A percentile compares a stretch with the other conserved stretches of the same genome.
These are phyloP conservation scores for Amniculicola lignicola DNA, from an alignment of 495 filamentous ascomycete genomes.

Conservation along the genomic window DNA sequence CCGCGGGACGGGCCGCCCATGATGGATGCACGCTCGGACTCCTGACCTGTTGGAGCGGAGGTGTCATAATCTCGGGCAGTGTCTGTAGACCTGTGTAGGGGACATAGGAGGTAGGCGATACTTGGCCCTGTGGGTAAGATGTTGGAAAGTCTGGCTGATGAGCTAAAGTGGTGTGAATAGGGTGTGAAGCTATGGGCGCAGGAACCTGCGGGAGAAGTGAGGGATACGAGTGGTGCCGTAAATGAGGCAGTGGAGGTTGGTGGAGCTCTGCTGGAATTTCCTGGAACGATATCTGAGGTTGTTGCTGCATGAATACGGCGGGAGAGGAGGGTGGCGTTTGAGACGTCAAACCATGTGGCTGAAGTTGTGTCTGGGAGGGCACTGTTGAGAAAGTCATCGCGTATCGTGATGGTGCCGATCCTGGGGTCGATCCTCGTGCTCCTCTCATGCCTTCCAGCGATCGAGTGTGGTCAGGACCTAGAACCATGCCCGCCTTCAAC, in stretches of 20 bases:
- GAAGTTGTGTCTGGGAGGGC: conserved; percentile 3
- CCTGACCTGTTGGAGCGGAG: background rate
- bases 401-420: conserved; percentile 24
- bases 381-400: conserved; percentile 16
- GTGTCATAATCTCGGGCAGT: background rate
- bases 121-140: background rate
- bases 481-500: background rate
- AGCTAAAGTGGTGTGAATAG: background rate
- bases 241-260: background rate
- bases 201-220: conserved; percentile 4
- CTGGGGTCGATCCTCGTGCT: conserved; percentile 19
- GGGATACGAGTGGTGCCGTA: conserved; percentile 19
- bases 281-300: background rate
- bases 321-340: conserved; percentile 10
- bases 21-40: conserved; percentile 11
- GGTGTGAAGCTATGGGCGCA: background rate
- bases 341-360: conserved; percentile 23
- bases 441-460: conserved; percentile 15
- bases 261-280: background rate
- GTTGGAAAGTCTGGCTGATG: background rate
- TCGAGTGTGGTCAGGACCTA: conserved; percentile 4
- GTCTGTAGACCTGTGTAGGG: too few relatives aligned
- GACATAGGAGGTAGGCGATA: background rate
- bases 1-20: conserved; percentile 27
- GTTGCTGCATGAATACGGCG: conserved; percentile 1